Conservation (phyloP, 179 eudicot genomes). For the Spinacia oleracea region DNA sequence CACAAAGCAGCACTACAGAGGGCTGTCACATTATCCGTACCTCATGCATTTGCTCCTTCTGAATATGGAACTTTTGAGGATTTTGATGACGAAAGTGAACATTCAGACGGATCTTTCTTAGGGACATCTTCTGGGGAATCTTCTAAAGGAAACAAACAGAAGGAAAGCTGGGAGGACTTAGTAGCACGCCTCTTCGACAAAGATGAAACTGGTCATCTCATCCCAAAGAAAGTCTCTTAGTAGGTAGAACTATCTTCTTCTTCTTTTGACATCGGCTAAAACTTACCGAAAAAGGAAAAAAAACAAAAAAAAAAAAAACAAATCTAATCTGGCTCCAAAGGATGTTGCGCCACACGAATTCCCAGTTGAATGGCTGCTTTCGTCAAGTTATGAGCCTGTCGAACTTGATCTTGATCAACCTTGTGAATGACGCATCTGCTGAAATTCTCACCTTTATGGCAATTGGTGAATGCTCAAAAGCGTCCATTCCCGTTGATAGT, state of each 20-base stretch:
- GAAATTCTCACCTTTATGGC: too few relatives aligned
- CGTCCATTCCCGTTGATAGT: too few relatives aligned
- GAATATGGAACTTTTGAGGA: constrained; percentile 47
- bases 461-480: too few relatives aligned
- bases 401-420: too few relatives aligned
- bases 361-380: too few relatives aligned
- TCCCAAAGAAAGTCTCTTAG: constrained; percentile 28
- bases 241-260: background rate
- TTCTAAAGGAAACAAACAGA: constrained; percentile 28
- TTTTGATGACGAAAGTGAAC: constrained; percentile 35
- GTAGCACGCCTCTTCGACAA: constrained; percentile 45
- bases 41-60: constrained; percentile 37
- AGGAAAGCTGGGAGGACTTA: constrained; percentile 46
- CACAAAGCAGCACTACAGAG: constrained; percentile 48
- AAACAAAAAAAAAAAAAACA: too few relatives aligned
- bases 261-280: too few relatives aligned
- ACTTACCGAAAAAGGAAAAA: too few relatives aligned
- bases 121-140: constrained; percentile 25
- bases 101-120: constrained; percentile 30
- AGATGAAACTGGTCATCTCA: constrained; percentile 37
- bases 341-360: too few relatives aligned
- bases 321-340: too few relatives aligned
- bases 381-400: too few relatives aligned
- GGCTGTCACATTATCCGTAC: constrained; percentile 47
- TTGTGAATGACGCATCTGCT: too few relatives aligned